Percentiles rank a stretch among this genome's conserved stretches.
Conservation (phyloP, 352 stramenopile genomes). For the Aphanomyces invadans region DNA sequence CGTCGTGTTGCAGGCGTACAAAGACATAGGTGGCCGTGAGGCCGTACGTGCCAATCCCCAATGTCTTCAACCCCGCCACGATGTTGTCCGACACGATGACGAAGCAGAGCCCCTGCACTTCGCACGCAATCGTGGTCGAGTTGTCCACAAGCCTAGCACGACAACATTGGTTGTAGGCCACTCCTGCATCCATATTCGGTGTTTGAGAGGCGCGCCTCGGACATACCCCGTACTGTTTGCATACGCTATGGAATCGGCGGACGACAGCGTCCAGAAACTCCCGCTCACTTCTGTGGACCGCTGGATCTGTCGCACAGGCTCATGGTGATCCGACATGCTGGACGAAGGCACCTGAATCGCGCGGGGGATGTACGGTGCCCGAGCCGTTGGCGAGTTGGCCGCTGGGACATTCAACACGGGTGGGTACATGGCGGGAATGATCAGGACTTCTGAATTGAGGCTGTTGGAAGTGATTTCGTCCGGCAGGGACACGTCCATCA, state of each 20-base stretch:
- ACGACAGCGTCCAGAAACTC: conserved; percentile 15
- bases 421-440: conserved; percentile 34
- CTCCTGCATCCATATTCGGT: too few species aligned
- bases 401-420: conserved; percentile 15
- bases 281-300: conserved; percentile 8
- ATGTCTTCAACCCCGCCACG: conserved; percentile 63
- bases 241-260: not conserved
- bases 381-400: not conserved
- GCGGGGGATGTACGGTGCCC: not conserved
- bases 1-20: too few species aligned
- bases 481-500: conserved; percentile 52
- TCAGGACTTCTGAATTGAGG: conserved; percentile 28
- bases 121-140: conserved; percentile 3
- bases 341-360: conserved; percentile 6
- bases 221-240: too few species aligned
- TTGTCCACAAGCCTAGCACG: conserved; percentile 7
- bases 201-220: too few species aligned
- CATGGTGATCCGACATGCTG: not conserved
- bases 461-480: conserved; percentile 28
- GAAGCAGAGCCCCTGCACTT: conserved; percentile 51
- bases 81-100: conserved; percentile 83
- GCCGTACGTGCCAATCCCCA: conserved; percentile 78
- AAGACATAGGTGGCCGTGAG: conserved; percentile 83
- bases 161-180: too few species aligned
- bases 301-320: conserved; percentile 1